phyloP scores from a whole-genome alignment of 371 early-diverging fungal species.

The Mucor racemosus region DNA sequence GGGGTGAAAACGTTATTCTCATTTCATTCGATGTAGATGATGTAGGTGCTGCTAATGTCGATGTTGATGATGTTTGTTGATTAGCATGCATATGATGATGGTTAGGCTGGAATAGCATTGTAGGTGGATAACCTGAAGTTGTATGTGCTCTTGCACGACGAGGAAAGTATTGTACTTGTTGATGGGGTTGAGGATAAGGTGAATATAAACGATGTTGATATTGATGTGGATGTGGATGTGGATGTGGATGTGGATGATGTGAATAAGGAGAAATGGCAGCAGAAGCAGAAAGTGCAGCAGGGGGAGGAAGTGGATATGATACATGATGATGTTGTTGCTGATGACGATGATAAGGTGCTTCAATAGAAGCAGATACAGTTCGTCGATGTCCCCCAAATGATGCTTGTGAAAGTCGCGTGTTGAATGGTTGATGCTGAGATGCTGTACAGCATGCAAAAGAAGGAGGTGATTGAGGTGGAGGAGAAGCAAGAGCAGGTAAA shows the following conservation, averaged over 20 bases:
- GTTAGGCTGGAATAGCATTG: constrained; percentile 14
- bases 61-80: not conserved
- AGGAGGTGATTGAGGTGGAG: not conserved
- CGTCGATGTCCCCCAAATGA: constrained; percentile 24
- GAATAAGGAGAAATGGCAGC: not conserved
- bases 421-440: not conserved
- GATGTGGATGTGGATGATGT: not conserved
- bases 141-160: constrained; percentile 33
- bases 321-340: not conserved
- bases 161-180: not conserved
- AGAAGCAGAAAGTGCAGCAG: not conserved
- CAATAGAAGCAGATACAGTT: constrained; percentile 20
- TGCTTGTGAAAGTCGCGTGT: not conserved
- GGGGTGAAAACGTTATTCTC: not conserved
- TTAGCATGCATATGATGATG: constrained; percentile 3
- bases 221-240: not conserved
- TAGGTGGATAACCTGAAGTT: constrained; percentile 35
- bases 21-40: not conserved
- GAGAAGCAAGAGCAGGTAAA: constrained; percentile 2
- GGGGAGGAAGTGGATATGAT: not conserved
- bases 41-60: not conserved
- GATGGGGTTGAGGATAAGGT: not conserved
- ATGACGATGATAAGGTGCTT: not conserved
- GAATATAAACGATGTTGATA: not conserved
- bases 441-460: not conserved